A percentile compares a stretch with the other conserved stretches of the same genome.
Conservation (phyloP, 2,329 filamentous ascomycete genomes). For the Cladophialophora bantiana region DNA sequence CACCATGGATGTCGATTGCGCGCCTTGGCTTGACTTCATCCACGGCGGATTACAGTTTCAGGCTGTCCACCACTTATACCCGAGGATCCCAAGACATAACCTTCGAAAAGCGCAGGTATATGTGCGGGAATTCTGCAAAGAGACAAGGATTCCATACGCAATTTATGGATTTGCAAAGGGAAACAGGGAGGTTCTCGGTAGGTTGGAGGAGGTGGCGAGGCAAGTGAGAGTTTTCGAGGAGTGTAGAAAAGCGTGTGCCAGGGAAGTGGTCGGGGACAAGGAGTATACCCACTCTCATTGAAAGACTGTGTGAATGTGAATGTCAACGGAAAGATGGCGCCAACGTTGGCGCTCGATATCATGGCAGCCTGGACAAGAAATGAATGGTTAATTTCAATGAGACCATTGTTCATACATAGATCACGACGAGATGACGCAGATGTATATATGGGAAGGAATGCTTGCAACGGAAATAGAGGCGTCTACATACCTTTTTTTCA, state of each 20-base stretch:
- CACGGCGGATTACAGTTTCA: slow-evolving; percentile 91
- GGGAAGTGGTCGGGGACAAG: slow-evolving; percentile 32
- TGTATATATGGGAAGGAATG: neutral
- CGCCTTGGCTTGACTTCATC: slow-evolving; percentile 85
- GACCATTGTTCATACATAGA: neutral
- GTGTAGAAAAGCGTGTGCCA: slow-evolving; percentile 64
- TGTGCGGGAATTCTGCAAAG: slow-evolving; percentile 80
- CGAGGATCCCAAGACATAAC: slow-evolving; percentile 84
- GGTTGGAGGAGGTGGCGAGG: slow-evolving; percentile 77
- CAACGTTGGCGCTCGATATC: neutral
- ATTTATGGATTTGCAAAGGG: slow-evolving; percentile 84
- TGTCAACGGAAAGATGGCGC: neutral
- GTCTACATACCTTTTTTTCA: neutral
- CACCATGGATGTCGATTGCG: slow-evolving; percentile 92
- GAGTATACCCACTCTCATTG: slow-evolving; percentile 10
- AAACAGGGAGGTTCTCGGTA: slow-evolving; percentile 79
- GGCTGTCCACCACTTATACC: slow-evolving; percentile 84
- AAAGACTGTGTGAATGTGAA: neutral
- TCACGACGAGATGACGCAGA: slow-evolving; percentile 15
- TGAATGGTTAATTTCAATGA: neutral
- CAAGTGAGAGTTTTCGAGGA: slow-evolving; percentile 80
- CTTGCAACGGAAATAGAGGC: neutral
- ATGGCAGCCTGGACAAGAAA: neutral
- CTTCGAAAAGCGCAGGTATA: slow-evolving; percentile 75
- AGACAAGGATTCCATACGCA: slow-evolving; percentile 83